Evolutionary conservation across 2,329 filamentous ascomycete genomes (phyloP).

Genomic region (Elsinoe arachidis): DNA sequence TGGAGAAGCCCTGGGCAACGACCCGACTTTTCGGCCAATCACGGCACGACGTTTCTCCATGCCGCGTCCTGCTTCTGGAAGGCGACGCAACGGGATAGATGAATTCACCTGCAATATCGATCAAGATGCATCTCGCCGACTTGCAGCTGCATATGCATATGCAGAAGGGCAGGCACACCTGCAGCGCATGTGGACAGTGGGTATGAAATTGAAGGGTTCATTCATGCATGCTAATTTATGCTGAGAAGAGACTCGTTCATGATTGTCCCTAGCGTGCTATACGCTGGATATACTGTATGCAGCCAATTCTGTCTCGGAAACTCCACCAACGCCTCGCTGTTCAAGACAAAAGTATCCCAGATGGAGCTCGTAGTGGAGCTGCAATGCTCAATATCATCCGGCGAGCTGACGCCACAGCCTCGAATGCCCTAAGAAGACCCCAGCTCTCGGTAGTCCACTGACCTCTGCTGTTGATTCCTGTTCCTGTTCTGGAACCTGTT

Average conservation of each 20-base stretch:
- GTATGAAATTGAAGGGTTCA: not conserved
- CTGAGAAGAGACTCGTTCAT: not conserved
- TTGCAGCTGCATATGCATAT: not conserved
- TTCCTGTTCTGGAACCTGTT: constrained; percentile 79
- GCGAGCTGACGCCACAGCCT: not conserved
- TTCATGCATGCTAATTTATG: not conserved
- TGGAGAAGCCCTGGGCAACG: constrained; percentile 9
- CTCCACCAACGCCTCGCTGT: constrained; percentile 9
- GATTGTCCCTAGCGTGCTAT: not conserved
- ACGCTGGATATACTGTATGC: too few species aligned
- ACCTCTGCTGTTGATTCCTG: constrained; percentile 56
- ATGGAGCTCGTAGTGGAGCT: not conserved
- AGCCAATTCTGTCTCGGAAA: not conserved
- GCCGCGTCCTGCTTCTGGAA: not conserved
- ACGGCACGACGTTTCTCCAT: not conserved
- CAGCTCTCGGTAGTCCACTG: constrained; percentile 84
- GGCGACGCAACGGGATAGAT: not conserved
- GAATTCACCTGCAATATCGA: constrained; percentile 3
- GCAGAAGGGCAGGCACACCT: not conserved
- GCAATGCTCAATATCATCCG: not conserved
- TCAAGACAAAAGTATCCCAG: not conserved
- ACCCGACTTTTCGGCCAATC: constrained; percentile 2
- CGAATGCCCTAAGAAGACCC: constrained; percentile 27
- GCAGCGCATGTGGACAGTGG: too few species aligned
- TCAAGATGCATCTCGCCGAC: not conserved